Evolutionary conservation across 306 rosid species (phyloP).

Genomic region (Gastrolobium villosum): DNA sequence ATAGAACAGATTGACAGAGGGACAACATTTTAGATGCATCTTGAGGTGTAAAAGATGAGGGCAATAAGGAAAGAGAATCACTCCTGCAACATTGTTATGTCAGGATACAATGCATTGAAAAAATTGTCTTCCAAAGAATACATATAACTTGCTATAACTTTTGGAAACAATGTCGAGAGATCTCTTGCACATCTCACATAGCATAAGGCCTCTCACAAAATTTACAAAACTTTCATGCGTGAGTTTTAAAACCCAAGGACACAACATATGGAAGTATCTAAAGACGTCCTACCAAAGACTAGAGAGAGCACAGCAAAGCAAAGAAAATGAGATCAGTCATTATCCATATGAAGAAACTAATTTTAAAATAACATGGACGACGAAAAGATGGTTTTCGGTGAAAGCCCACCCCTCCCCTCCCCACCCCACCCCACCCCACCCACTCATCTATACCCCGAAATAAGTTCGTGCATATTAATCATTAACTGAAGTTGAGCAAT

Average conservation of each 20-base stretch:
- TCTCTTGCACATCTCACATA: conserved; percentile 29
- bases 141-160: conserved; percentile 30
- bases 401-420: neutral
- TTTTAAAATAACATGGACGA: conserved; percentile 31
- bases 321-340: conserved; percentile 19
- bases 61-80: conserved; percentile 87
- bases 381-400: conserved; percentile 5
- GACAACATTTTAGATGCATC: conserved; percentile 87
- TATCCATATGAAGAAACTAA: conserved; percentile 10
- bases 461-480: conserved; percentile 11
- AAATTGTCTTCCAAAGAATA: conserved; percentile 2
- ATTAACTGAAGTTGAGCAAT: conserved; percentile 32
- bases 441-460: conserved; percentile 18
- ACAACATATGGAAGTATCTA: conserved; percentile 21
- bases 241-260: conserved; percentile 32
- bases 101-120: conserved; percentile 41
- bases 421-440: neutral
- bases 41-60: conserved; percentile 90
- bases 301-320: neutral
- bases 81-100: conserved; percentile 69
- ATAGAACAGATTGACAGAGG: conserved; percentile 83
- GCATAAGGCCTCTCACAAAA: conserved; percentile 1
- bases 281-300: neutral
- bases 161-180: conserved; percentile 22
- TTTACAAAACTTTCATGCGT: conserved; percentile 31